Conservation (phyloP, 441 rosid genomes). For the Omphalea diandra region DNA sequence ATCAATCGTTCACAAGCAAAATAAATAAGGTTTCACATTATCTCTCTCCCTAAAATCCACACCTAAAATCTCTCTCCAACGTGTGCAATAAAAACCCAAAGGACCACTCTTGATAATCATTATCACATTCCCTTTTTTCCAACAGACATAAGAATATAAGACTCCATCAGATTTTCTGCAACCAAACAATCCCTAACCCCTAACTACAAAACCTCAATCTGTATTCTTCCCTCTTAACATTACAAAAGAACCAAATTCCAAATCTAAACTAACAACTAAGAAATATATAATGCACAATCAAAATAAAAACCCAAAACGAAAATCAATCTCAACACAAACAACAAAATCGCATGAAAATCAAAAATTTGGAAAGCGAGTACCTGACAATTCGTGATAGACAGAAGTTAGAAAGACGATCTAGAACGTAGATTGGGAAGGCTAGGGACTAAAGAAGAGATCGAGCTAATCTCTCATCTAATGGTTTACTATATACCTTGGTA, state of each 20-base stretch:
- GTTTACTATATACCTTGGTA: no score
- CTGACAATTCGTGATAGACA: no score
- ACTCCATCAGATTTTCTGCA: not conserved
- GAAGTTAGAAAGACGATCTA: not conserved
- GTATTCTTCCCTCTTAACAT: not conserved
- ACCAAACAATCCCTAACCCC: not conserved
- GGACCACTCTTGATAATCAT: not conserved
- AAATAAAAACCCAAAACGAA: not conserved
- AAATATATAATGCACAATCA: no score
- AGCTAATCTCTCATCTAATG: not conserved
- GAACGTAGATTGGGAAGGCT: not conserved
- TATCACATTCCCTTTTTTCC: not conserved
- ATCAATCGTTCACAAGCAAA: not conserved
- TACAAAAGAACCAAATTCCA: not conserved
- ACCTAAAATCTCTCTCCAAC: not conserved
- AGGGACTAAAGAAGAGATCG: not conserved
- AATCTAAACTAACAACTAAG: not conserved
- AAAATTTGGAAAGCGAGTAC: not conserved
- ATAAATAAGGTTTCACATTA: no score
- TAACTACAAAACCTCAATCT: not conserved
- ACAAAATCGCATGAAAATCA: not conserved
- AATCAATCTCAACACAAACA: not conserved
- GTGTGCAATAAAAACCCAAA: not conserved
- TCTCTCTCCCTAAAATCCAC: no score
- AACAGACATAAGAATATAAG: not conserved